Percentiles rank a stretch among this genome's conserved stretches.
phyloP scores from a whole-genome alignment of 257 asterid genomes.

The Eustoma russellianum region DNA sequence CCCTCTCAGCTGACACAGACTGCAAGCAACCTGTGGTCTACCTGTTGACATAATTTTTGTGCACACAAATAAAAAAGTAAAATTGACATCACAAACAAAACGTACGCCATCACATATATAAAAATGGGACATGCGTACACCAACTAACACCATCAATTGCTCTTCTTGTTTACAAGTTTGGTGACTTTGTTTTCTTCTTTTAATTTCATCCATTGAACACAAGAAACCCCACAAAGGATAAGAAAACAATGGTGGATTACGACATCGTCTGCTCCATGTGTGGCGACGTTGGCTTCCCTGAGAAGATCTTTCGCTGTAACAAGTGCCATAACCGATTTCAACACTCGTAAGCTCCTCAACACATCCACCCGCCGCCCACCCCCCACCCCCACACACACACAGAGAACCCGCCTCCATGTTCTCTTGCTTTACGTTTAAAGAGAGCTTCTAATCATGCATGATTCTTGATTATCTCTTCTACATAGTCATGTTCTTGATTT shows the following conservation, averaged over 20 bases:
- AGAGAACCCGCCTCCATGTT: neutral
- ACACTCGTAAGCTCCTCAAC: conserved; percentile 56
- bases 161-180: neutral
- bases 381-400: neutral
- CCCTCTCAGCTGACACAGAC: conserved; percentile 28
- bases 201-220: neutral
- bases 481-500: too few species aligned
- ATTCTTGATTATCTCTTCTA: too few species aligned
- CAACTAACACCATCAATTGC: neutral
- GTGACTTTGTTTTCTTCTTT: too few species aligned
- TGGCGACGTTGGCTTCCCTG: conserved; percentile 92
- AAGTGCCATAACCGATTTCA: conserved; percentile 84
- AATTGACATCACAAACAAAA: too few species aligned
- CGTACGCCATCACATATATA: neutral
- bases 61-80: neutral
- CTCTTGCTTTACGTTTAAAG: neutral
- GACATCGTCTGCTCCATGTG: conserved; percentile 89
- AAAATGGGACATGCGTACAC: conserved; percentile 14
- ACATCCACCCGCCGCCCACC: neutral
- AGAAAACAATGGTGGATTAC: conserved; percentile 56
- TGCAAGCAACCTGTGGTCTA: conserved; percentile 39
- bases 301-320: conserved; percentile 89
- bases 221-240: neutral
- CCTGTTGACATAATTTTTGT: conserved; percentile 17
- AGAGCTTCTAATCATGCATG: too few species aligned